Conservation (phyloP, 1,139 yeast species). For the Protomyces inundatus region DNA sequence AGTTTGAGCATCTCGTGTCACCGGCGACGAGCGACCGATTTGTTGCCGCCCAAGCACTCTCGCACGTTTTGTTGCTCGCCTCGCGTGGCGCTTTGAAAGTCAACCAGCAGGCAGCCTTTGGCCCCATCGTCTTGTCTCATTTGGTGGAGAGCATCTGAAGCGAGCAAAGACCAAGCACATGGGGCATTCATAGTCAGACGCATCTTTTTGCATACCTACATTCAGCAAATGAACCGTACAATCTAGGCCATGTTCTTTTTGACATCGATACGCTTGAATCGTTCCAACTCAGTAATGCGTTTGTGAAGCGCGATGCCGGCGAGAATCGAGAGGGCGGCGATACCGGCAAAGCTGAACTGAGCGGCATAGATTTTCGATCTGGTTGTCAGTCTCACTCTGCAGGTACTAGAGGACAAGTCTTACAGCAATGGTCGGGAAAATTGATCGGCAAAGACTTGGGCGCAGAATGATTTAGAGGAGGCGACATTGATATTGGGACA, state of each 20-base stretch:
- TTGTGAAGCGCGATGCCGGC: slow-evolving; percentile 11
- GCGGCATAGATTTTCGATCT: background rate
- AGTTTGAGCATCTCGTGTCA: slow-evolving; percentile 24
- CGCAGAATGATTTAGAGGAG: slow-evolving; percentile 8
- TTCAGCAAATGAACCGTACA: too few relatives aligned
- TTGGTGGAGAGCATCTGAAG: background rate
- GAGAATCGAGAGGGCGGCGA: slow-evolving; percentile 4
- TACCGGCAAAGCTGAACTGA: background rate
- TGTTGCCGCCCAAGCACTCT: slow-evolving; percentile 29
- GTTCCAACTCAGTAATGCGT: slow-evolving; percentile 8
- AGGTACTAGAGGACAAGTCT: background rate
- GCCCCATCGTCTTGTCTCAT: slow-evolving; percentile 3
- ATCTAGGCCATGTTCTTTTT: background rate
- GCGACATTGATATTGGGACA: slow-evolving; percentile 14
- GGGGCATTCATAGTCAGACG: background rate
- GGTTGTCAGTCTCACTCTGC: background rate
- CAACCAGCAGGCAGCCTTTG: slow-evolving; percentile 18
- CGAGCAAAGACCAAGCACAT: too few relatives aligned
- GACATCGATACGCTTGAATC: slow-evolving; percentile 16
- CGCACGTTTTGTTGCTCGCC: slow-evolving; percentile 30
- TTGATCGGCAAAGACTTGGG: background rate
- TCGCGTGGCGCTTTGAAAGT: slow-evolving; percentile 27
- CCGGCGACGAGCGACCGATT: slow-evolving; percentile 16
- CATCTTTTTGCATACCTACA: background rate
- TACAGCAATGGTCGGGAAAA: slow-evolving; percentile 10